Conservation (phyloP, 2,329 filamentous ascomycete species). For the Colletotrichum magnum region DNA sequence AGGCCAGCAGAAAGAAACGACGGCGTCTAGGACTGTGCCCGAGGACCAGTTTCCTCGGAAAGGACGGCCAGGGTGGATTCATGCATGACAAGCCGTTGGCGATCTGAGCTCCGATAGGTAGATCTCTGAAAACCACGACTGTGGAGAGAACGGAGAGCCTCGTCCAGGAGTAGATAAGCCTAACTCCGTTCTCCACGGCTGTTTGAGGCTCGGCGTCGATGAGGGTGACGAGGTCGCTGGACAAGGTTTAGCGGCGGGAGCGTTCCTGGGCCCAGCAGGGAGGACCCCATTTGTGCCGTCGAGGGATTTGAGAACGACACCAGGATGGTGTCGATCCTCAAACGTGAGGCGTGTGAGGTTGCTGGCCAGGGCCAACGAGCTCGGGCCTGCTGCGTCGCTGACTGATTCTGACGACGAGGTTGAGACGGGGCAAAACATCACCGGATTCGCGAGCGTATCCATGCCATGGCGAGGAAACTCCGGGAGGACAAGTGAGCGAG, state of each 20-base stretch:
- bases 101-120: slow-evolving; percentile 36
- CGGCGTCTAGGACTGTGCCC: slow-evolving; percentile 6
- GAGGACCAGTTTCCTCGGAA: slow-evolving; percentile 27
- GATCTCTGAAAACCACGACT: slow-evolving; percentile 27
- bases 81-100: slow-evolving; percentile 30
- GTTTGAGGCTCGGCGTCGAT: slow-evolving; percentile 35
- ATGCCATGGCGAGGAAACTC: slow-evolving; percentile 16
- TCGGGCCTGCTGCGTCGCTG: slow-evolving; percentile 31
- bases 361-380: slow-evolving; percentile 23
- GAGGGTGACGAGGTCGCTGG: slow-evolving; percentile 20
- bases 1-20: slow-evolving; percentile 20
- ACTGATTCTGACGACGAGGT: slow-evolving; percentile 17
- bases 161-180: slow-evolving; percentile 17
- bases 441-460: slow-evolving; percentile 18
- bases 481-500: slow-evolving; percentile 15
- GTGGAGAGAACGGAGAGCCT: slow-evolving; percentile 26
- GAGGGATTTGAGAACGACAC: slow-evolving; percentile 33
- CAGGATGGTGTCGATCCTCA: slow-evolving; percentile 38
- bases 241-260: slow-evolving; percentile 36
- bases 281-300: slow-evolving; percentile 4
- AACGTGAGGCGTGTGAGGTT: slow-evolving; percentile 38
- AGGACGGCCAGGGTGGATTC: slow-evolving; percentile 20
- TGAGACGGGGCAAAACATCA: slow-evolving; percentile 32
- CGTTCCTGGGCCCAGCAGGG: slow-evolving; percentile 36
- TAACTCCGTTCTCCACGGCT: slow-evolving; percentile 18